Percentiles rank a stretch among this genome's conserved stretches.
Evolutionary conservation across 441 rosid genomes (phyloP).

Genomic region (Syzygium syzygioides): DNA sequence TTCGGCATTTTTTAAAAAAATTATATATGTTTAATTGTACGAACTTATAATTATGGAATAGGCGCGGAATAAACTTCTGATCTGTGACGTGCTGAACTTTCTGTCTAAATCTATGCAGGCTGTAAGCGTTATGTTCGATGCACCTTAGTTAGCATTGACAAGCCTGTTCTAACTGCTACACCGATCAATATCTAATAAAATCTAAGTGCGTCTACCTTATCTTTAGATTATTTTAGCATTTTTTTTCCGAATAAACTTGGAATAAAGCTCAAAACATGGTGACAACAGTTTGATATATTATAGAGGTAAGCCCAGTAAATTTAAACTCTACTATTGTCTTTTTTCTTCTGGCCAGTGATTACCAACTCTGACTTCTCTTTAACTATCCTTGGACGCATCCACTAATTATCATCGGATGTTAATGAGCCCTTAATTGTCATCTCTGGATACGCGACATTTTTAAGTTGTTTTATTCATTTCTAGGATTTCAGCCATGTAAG

Average conservation of each 20-base stretch:
- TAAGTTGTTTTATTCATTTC: not conserved
- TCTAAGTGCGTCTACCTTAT: not conserved
- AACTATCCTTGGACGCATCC: not conserved
- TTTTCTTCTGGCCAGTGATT: not conserved
- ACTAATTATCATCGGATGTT: not conserved
- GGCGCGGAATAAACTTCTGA: not conserved
- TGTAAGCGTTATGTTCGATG: not conserved
- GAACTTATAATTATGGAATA: rapidly evolving
- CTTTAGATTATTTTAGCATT: not conserved
- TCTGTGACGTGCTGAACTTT: not conserved
- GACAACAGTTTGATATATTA: not conserved
- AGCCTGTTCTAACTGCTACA: not conserved
- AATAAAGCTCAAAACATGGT: not conserved
- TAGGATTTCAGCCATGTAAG: not conserved
- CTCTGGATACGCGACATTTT: not conserved
- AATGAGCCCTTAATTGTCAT: not conserved
- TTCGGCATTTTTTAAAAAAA: not conserved
- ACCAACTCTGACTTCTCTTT: not conserved
- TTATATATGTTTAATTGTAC: not conserved
- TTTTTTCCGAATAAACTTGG: not conserved
- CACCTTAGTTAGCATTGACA: rapidly evolving
- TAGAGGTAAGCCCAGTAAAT: not conserved
- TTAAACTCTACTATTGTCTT: not conserved
- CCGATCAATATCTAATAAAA: not conserved
- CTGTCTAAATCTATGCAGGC: rapidly evolving